These are phyloP conservation scores for Cytidiella melzeri DNA, from an alignment of 768 basidiomycete genomes.

Conservation along the genomic window DNA sequence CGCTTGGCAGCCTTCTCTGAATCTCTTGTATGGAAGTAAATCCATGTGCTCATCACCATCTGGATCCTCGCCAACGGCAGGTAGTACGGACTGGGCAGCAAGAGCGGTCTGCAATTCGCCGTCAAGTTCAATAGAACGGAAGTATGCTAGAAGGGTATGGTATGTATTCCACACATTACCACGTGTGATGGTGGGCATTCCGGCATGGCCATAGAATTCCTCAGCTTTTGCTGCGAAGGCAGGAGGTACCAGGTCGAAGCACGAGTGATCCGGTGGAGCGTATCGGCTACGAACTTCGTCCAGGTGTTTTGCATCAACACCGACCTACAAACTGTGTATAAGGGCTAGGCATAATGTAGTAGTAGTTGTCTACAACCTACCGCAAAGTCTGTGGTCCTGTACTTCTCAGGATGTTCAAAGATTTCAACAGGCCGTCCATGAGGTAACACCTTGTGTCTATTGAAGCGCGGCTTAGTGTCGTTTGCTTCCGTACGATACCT, in stretches of 20 bases:
- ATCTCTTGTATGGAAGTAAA: no score
- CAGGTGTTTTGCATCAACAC: conserved; percentile 13
- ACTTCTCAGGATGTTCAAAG: conserved; percentile 22
- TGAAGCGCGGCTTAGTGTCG: conserved; percentile 13
- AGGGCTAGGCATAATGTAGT: background rate
- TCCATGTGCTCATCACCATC: no score
- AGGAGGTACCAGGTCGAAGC: conserved; percentile 31
- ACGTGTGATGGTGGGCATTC: no score
- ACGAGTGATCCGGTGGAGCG: conserved; percentile 27
- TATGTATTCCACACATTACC: no score
- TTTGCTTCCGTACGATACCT: conserved; percentile 3
- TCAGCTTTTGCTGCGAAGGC: conserved; percentile 22
- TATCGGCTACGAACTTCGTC: conserved; percentile 21
- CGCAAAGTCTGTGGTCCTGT: conserved; percentile 28
- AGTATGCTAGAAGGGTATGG: no score
- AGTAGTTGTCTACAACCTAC: conserved; percentile 17
- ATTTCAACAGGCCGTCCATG: conserved; percentile 35
- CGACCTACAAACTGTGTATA: conserved; percentile 9
- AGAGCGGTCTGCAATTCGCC: no score
- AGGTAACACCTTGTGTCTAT: conserved; percentile 33
- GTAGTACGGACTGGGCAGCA: no score
- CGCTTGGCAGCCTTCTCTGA: no score
- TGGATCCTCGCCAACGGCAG: no score
- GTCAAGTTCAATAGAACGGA: no score
- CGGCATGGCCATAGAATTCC: no score